Percentiles rank a stretch among this genome's conserved stretches.
Conservation (phyloP, 768 basidiomycete species). For the Phallus indusiatus region DNA sequence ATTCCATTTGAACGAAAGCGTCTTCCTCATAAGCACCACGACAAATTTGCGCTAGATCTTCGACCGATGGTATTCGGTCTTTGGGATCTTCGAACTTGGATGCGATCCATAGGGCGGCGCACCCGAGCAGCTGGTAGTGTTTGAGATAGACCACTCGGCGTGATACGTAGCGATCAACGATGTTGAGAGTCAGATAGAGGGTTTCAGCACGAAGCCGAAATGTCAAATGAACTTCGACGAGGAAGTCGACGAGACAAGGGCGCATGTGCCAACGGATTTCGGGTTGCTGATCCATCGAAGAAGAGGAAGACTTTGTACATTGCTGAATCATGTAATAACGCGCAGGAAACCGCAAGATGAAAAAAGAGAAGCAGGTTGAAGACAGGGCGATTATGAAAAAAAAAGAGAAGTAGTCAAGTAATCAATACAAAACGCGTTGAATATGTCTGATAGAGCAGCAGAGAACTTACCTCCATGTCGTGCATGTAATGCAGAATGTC, state of each 20-base stretch:
- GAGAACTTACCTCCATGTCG: constrained; percentile 91
- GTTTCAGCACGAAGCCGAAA: constrained; percentile 98
- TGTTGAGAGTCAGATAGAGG: constrained; percentile 95
- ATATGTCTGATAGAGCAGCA: not conserved
- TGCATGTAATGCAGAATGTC: constrained; percentile 94
- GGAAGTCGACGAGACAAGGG: constrained; percentile 94
- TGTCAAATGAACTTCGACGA: constrained; percentile 97
- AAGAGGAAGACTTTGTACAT: constrained; percentile 80
- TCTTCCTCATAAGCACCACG: constrained; percentile 95
- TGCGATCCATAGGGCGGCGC: constrained; percentile 97
- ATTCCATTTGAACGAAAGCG: constrained; percentile 99
- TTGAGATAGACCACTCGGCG: constrained; percentile 98
- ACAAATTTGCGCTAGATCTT: constrained; percentile 91
- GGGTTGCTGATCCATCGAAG: constrained; percentile 98
- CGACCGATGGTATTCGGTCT: constrained; percentile 92
- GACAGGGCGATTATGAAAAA: constrained; percentile 12
- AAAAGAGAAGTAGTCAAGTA: constrained; percentile 12
- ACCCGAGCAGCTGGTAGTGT: constrained; percentile 98
- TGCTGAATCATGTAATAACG: constrained; percentile 34
- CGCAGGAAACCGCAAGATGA: not conserved
- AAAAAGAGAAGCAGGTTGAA: not conserved
- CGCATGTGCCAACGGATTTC: constrained; percentile 99
- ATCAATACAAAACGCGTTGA: not conserved
- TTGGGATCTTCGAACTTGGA: constrained; percentile 99
- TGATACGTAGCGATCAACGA: constrained; percentile 98